phyloP scores from a whole-genome alignment of 1,284 basidiomycete genomes.

The Trametes hirsuta region DNA sequence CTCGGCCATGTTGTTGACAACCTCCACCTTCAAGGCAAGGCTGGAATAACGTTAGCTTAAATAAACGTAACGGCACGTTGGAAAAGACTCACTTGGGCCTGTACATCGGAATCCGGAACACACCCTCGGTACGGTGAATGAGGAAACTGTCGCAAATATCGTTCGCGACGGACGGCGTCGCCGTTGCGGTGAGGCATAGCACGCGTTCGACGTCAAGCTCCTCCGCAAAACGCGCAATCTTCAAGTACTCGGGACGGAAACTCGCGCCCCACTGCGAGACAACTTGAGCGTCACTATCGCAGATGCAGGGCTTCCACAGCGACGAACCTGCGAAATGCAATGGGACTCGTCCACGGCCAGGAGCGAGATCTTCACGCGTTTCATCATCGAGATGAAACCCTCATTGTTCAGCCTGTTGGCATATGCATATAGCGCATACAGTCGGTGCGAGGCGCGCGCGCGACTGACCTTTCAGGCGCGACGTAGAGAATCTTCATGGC shows the following conservation, averaged over 20 bases:
- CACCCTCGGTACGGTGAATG: conserved; percentile 44
- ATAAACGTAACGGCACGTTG: background rate
- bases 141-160: conserved; percentile 66
- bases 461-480: conserved; percentile 82
- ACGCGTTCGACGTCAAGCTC: conserved; percentile 68
- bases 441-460: background rate
- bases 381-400: conserved; percentile 73
- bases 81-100: conserved; percentile 42
- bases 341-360: conserved; percentile 98
- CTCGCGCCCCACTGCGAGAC: conserved; percentile 55
- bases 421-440: conserved; percentile 55
- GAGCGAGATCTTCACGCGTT: conserved; percentile 57
- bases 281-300: background rate
- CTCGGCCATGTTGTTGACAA: conserved; percentile 41
- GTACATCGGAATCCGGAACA: conserved; percentile 46
- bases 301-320: background rate
- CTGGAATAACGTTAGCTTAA: conserved; percentile 33
- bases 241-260: conserved; percentile 56
- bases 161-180: conserved; percentile 61
- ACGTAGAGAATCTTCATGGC: conserved; percentile 76
- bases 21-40: conserved; percentile 62
- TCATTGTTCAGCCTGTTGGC: conserved; percentile 63
- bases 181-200: conserved; percentile 78
- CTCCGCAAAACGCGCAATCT: conserved; percentile 61
- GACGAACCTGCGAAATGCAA: conserved; percentile 66